These are phyloP conservation scores for Plasmodium berghei DNA, from an alignment of 169 alveolate genomes.

Conservation along the genomic window DNA sequence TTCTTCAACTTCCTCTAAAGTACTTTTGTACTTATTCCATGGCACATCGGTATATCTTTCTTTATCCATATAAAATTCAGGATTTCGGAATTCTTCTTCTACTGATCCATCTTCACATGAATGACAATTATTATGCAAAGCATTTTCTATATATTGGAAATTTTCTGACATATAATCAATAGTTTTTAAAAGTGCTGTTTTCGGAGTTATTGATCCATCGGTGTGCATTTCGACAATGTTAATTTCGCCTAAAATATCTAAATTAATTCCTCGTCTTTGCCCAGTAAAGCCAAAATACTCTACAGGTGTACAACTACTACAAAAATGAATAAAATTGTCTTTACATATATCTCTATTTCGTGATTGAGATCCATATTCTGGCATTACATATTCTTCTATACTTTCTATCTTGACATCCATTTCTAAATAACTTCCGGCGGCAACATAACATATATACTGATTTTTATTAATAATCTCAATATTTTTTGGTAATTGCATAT, in stretches of 20 bases:
- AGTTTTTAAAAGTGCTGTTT: constrained; percentile 85
- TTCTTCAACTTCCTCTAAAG: constrained; percentile 82
- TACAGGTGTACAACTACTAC: constrained; percentile 87
- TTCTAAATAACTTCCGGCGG: constrained; percentile 84
- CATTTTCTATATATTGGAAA: constrained; percentile 82
- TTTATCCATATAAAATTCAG: constrained; percentile 84
- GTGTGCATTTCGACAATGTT: constrained; percentile 90
- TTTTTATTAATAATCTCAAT: constrained; percentile 87
- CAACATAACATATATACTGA: constrained; percentile 87
- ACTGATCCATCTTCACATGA: constrained; percentile 82
- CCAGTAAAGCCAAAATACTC: constrained; percentile 87
- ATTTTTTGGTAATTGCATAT: constrained; percentile 81
- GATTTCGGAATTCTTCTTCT: constrained; percentile 83
- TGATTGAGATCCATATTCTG: constrained; percentile 89
- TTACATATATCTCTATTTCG: constrained; percentile 87
- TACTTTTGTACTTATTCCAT: constrained; percentile 88
- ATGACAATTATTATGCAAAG: constrained; percentile 83
- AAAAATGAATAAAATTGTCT: constrained; percentile 89
- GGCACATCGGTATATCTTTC: constrained; percentile 89
- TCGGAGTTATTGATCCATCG: constrained; percentile 90
- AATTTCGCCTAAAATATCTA: constrained; percentile 87
- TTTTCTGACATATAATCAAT: constrained; percentile 82
- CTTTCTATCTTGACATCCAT: constrained; percentile 90
- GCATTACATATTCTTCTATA: constrained; percentile 86
- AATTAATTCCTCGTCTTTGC: constrained; percentile 87